phyloP scores from a whole-genome alignment of 192 early-diverging fungal species.

The Geosiphon pyriformis region DNA sequence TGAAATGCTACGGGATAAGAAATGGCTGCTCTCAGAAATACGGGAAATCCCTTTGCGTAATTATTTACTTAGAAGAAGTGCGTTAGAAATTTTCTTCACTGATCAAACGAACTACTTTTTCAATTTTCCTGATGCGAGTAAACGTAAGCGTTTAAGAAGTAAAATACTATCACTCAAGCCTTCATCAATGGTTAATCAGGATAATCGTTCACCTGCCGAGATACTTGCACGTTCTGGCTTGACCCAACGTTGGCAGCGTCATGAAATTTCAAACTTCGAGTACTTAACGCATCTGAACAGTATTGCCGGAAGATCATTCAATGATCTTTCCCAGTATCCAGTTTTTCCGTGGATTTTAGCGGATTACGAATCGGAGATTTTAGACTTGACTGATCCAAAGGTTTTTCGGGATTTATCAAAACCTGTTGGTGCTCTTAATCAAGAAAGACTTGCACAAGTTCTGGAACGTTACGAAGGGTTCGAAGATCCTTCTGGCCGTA shows the following conservation, averaged over 20 bases:
- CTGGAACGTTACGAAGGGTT: constrained; percentile 45
- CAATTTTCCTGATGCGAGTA: constrained; percentile 12
- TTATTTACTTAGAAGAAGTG: constrained; percentile 20
- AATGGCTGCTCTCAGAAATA: constrained; percentile 22
- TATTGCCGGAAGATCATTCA: constrained; percentile 66
- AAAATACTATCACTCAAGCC: constrained; percentile 13
- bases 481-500: constrained; percentile 33
- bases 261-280: constrained; percentile 86
- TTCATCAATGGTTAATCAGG: constrained; percentile 20
- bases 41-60: constrained; percentile 22
- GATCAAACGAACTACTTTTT: constrained; percentile 28
- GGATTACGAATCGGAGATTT: constrained; percentile 57
- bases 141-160: not conserved
- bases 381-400: constrained; percentile 60
- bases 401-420: constrained; percentile 78
- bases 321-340: constrained; percentile 84
- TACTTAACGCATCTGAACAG: constrained; percentile 87
- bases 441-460: constrained; percentile 52
- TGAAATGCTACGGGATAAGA: constrained; percentile 21
- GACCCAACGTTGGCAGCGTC: constrained; percentile 67
- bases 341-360: constrained; percentile 85
- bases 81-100: constrained; percentile 20
- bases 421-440: constrained; percentile 76
- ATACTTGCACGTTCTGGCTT: constrained; percentile 27
- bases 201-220: constrained; percentile 7